Conservation (phyloP, 352 stramenopile species). For the Phytopythium aichiense region DNA sequence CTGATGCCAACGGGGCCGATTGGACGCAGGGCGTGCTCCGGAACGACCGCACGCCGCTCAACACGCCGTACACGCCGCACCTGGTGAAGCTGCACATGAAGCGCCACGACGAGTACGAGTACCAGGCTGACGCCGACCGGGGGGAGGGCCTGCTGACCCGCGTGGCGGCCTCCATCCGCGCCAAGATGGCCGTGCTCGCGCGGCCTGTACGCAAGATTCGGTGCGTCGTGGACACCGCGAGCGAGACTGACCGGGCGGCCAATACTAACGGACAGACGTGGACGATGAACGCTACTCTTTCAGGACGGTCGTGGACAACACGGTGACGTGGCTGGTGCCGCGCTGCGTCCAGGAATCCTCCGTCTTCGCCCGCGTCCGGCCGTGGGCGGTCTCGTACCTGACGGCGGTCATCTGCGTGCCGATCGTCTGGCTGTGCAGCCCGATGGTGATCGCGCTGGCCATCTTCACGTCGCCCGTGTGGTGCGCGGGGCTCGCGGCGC, state of each 20-base stretch:
- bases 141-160: conserved; percentile 18
- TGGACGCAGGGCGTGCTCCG: conserved; percentile 42
- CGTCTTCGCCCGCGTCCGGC: conserved; percentile 41
- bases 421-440: conserved; percentile 67
- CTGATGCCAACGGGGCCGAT: not conserved
- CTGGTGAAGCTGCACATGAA: conserved; percentile 79
- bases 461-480: conserved; percentile 81
- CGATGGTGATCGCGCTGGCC: conserved; percentile 69
- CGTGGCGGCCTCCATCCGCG: conserved; percentile 36
- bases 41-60: conserved; percentile 74
- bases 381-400: conserved; percentile 65
- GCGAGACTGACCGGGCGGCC: too few relatives aligned
- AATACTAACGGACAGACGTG: not conserved
- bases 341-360: conserved; percentile 28
- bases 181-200: conserved; percentile 31
- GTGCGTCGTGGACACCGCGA: conserved; percentile 13
- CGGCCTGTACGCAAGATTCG: conserved; percentile 48
- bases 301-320: conserved; percentile 22
- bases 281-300: not conserved
- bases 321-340: conserved; percentile 36
- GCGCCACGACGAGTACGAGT: conserved; percentile 52
- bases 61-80: conserved; percentile 81
- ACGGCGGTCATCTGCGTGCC: conserved; percentile 65
- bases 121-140: conserved; percentile 26
- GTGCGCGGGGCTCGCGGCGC: conserved; percentile 48